Evolutionary conservation across 2,329 filamentous ascomycete species (phyloP), one percentile per base, ranked within the genome.

Genomic region (Eurotiales sp.): DNA sequence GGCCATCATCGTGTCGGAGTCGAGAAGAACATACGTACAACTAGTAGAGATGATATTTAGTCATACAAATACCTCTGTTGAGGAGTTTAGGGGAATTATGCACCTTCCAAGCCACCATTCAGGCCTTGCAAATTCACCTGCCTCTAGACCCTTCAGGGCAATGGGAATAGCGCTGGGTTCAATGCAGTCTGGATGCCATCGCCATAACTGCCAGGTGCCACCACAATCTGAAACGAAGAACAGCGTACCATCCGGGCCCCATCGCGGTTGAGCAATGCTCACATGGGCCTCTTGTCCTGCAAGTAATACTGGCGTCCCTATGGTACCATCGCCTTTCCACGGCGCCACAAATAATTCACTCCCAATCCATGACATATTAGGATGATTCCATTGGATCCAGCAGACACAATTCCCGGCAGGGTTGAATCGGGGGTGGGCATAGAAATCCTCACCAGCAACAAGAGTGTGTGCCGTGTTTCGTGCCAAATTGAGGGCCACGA

Each of bases 331-430:
- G 39, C 66, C 58, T 1, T 63, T 42, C 70, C 76, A 80, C 7
- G 72, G 65, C 0, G 73, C 77, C 41, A 69, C 58, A 57, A 71
- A 72, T 1, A 81, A 59, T 50, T 73, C 69, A 2, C 71, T 72
- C 1, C 72, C 72, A 1, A 72, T 73, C 66, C 78, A 82, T 0
- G 77, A 76, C 64, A 82, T 72, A 44, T 77, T 70, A 0, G 78
- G 79, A 55, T 80, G 77, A 15, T 76, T 65, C 79, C 79, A 82
- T 53, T 81, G 73, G 11, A 77, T 65, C 78, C 79, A 82, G n/a
- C 64, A 70, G 22, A 80, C 56, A 45, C 69, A 71, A 6, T 61
- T 66, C 1, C 77, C 76, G 54, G 77, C 72, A 0, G 64, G 69
- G 53, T 71, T 77, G 56, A 77, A 81, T 14, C 71, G 71, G 0